phyloP scores from a whole-genome alignment of 2,329 filamentous ascomycete species.

The Colletotrichum lindemuthianum region DNA sequence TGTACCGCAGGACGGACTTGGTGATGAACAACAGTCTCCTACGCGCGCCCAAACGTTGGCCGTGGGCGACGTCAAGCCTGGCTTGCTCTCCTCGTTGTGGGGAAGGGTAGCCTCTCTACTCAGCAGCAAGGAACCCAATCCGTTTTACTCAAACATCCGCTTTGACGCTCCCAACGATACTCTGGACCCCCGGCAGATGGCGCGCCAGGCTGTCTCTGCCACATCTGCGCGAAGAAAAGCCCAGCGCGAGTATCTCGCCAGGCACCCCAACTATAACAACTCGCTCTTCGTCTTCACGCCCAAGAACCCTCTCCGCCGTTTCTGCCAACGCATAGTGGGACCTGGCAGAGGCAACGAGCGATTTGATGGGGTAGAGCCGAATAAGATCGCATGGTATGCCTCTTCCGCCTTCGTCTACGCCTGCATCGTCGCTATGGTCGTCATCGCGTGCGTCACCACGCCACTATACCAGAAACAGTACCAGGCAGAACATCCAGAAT shows the following conservation, averaged over 20 bases:
- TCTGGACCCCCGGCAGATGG: constrained; percentile 87
- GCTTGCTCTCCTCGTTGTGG: constrained; percentile 70
- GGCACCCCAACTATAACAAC: constrained; percentile 91
- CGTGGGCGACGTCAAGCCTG: constrained; percentile 62
- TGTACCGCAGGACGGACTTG: constrained; percentile 49
- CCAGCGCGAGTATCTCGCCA: constrained; percentile 88
- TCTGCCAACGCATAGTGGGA: constrained; percentile 91
- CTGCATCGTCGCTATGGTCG: constrained; percentile 96
- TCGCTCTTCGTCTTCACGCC: constrained; percentile 89
- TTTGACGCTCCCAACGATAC: constrained; percentile 80
- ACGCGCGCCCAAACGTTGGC: constrained; percentile 44
- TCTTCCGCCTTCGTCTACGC: constrained; percentile 96
- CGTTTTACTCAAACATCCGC: constrained; percentile 84
- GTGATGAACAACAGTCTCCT: constrained; percentile 48
- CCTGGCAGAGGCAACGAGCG: constrained; percentile 88
- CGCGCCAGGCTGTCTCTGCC: constrained; percentile 87
- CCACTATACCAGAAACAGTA: constrained; percentile 94
- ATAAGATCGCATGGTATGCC: constrained; percentile 88
- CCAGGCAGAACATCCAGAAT: constrained; percentile 67
- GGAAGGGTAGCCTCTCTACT: constrained; percentile 65
- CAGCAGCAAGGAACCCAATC: constrained; percentile 82
- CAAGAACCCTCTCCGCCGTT: constrained; percentile 77
- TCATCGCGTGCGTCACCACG: constrained; percentile 93
- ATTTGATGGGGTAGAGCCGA: constrained; percentile 89
- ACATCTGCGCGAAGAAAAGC: constrained; percentile 85